Conservation (phyloP, 805 yeast genomes). For the Ogataea glucozyma region DNA sequence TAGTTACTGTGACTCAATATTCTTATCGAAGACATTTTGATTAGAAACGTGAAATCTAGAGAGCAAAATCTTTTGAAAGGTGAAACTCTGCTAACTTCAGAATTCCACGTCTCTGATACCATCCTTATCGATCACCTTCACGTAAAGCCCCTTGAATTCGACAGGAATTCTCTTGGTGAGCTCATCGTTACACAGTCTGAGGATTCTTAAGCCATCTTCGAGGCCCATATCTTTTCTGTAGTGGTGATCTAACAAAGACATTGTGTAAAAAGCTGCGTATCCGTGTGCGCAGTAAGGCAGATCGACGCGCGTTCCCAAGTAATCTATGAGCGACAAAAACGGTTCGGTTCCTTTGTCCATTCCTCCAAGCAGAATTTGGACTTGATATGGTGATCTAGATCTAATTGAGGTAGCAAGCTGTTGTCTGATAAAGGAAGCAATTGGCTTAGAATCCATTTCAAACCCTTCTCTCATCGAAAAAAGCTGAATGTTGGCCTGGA, state of each 20-base stretch:
- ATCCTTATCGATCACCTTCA: slow-evolving; percentile 37
- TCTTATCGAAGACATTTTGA: too few relatives aligned
- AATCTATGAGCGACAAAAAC: slow-evolving; percentile 84
- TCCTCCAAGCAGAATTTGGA: slow-evolving; percentile 87
- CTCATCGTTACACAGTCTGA: slow-evolving; percentile 74
- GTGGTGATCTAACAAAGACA: slow-evolving; percentile 88
- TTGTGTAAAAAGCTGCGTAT: slow-evolving; percentile 93
- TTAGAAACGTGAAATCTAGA: background rate
- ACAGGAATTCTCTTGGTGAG: slow-evolving; percentile 84
- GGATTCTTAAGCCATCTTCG: slow-evolving; percentile 76
- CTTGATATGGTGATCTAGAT: slow-evolving; percentile 95
- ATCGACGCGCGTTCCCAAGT: slow-evolving; percentile 86
- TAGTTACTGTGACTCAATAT: too few relatives aligned
- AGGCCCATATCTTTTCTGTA: slow-evolving; percentile 73
- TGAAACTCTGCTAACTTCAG: background rate
- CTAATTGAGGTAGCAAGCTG: slow-evolving; percentile 86
- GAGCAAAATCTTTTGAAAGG: slow-evolving; percentile 1
- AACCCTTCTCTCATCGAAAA: slow-evolving; percentile 81
- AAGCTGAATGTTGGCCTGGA: slow-evolving; percentile 89
- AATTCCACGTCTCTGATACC: slow-evolving; percentile 35
- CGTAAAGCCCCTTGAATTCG: slow-evolving; percentile 78
- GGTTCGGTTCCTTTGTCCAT: slow-evolving; percentile 57
- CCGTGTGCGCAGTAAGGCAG: slow-evolving; percentile 98
- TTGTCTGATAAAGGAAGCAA: slow-evolving; percentile 84
- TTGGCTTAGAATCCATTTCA: slow-evolving; percentile 82